Evolutionary conservation across 768 basidiomycete genomes (phyloP).

Genomic region (Lactifluus volemus): DNA sequence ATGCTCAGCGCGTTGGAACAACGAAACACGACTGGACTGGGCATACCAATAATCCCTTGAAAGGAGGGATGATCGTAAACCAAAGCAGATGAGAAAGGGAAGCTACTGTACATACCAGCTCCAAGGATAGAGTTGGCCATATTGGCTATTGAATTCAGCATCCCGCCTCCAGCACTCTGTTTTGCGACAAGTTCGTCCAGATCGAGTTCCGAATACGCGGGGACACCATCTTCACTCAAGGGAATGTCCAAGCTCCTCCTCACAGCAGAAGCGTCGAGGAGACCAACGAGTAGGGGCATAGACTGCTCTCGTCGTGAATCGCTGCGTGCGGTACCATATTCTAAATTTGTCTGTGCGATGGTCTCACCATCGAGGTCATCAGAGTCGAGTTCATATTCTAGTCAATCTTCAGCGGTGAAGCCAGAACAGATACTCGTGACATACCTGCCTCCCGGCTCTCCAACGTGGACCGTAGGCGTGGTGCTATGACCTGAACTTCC

Average conservation of each 20-base stretch:
- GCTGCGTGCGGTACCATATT: constrained; percentile 24
- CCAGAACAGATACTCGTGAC: constrained; percentile 28
- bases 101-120: constrained; percentile 49
- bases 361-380: constrained; percentile 64
- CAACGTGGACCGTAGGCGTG: constrained; percentile 60
- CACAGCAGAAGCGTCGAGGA: constrained; percentile 54
- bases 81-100: constrained; percentile 15
- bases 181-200: constrained; percentile 67
- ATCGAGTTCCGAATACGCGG: constrained; percentile 40
- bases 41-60: constrained; percentile 65
- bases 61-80: neutral
- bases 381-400: constrained; percentile 78
- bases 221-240: constrained; percentile 27
- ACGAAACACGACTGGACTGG: neutral
- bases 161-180: constrained; percentile 56
- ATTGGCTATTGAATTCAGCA: constrained; percentile 77
- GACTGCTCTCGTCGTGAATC: constrained; percentile 41
- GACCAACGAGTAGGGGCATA: constrained; percentile 73
- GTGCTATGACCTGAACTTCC: constrained; percentile 58
- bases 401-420: neutral
- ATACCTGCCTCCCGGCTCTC: constrained; percentile 76
- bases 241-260: constrained; percentile 51
- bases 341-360: constrained; percentile 27
- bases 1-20: neutral
- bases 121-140: constrained; percentile 97